Evolutionary conservation across 768 basidiomycete genomes (phyloP).

Genomic region (Trametes maxima): DNA sequence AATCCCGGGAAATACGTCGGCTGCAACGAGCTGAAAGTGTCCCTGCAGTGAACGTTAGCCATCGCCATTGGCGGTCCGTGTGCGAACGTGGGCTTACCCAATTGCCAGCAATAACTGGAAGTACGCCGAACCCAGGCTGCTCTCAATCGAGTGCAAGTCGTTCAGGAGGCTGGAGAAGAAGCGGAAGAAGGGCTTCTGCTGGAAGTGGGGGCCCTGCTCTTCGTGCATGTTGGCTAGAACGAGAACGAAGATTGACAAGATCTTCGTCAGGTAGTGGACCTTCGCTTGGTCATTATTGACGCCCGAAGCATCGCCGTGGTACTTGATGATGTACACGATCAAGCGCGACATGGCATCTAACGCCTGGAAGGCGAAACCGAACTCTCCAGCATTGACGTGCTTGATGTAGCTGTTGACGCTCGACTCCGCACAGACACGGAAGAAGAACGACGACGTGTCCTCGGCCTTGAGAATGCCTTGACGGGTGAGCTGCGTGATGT

Average conservation of each 20-base stretch:
- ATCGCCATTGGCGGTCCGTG: neutral
- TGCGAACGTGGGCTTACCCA: conserved; percentile 51
- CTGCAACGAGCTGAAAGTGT: conserved; percentile 94
- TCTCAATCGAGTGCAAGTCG: conserved; percentile 86
- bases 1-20: conserved; percentile 98
- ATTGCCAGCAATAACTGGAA: conserved; percentile 86
- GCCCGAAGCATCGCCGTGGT: conserved; percentile 94
- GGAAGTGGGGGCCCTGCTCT: conserved; percentile 88
- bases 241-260: conserved; percentile 94
- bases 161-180: conserved; percentile 97
- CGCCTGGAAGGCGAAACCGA: conserved; percentile 82
- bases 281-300: conserved; percentile 94
- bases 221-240: conserved; percentile 95
- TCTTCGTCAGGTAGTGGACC: conserved; percentile 95
- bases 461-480: conserved; percentile 96
- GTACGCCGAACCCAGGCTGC: conserved; percentile 84
- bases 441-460: conserved; percentile 96
- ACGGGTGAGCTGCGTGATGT: conserved; percentile 96
- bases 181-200: conserved; percentile 97
- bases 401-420: conserved; percentile 89
- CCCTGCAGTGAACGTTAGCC: conserved; percentile 48
- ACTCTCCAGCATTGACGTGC: conserved; percentile 70
- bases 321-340: conserved; percentile 98
- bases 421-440: conserved; percentile 95
- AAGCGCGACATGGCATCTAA: conserved; percentile 94